Evolutionary conservation across 495 filamentous ascomycete genomes (phyloP).

Genomic region (Annulohypoxylon maeteangense): DNA sequence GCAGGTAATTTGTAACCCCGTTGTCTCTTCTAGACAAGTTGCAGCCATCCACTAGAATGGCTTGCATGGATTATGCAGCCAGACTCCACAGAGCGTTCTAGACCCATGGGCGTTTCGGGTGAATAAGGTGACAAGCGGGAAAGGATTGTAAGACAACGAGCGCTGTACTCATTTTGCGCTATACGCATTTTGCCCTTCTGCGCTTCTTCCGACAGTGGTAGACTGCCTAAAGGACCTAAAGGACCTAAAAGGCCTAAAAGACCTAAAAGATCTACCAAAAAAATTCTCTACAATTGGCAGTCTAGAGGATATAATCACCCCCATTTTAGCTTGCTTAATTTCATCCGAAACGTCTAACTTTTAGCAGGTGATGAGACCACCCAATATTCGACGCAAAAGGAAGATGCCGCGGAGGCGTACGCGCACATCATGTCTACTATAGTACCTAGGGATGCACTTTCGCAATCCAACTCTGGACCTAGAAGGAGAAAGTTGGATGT

Average conservation of each 20-base stretch:
- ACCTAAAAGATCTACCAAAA: neutral
- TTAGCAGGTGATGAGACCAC: slow-evolving; percentile 11
- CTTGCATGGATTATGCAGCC: slow-evolving; percentile 43
- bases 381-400: slow-evolving; percentile 20
- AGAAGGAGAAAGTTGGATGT: slow-evolving; percentile 39
- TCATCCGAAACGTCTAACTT: slow-evolving; percentile 18
- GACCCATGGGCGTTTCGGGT: slow-evolving; percentile 41
- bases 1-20: slow-evolving; percentile 43
- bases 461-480: slow-evolving; percentile 37
- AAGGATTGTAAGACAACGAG: slow-evolving; percentile 37
- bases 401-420: slow-evolving; percentile 16
- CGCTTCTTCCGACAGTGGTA: slow-evolving; percentile 24
- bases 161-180: neutral
- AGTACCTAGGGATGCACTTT: slow-evolving; percentile 35
- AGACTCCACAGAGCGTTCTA: slow-evolving; percentile 43
- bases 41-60: slow-evolving; percentile 43
- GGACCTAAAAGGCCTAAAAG: neutral
- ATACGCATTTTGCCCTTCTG: slow-evolving; percentile 10
- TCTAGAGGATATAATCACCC: slow-evolving; percentile 20
- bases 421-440: slow-evolving; percentile 41
- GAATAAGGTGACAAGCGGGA: slow-evolving; percentile 45
- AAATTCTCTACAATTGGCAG: slow-evolving; percentile 12
- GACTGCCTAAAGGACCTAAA: neutral
- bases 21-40: slow-evolving; percentile 42
- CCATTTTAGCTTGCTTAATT: slow-evolving; percentile 29